Conservation (phyloP, 352 stramenopile species). For the Phytophthora lateralis region DNA sequence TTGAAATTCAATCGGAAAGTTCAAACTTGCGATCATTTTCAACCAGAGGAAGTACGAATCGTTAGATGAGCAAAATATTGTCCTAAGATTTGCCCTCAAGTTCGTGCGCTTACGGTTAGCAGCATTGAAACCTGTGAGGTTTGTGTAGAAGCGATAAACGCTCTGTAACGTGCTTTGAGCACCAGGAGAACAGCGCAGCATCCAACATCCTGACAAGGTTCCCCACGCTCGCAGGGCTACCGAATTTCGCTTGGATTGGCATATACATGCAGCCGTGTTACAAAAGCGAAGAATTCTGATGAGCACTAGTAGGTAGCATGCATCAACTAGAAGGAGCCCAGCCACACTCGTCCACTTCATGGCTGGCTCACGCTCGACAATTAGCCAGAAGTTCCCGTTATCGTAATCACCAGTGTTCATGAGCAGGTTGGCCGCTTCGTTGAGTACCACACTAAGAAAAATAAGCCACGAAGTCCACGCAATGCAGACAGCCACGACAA, state of each 20-base stretch:
- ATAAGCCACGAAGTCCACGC: conserved; percentile 40
- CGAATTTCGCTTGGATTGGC: neutral
- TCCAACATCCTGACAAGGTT: conserved; percentile 1
- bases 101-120: conserved; percentile 16
- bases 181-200: conserved; percentile 1
- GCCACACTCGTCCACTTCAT: conserved; percentile 15
- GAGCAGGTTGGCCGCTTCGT: conserved; percentile 38
- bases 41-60: neutral
- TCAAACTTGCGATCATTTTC: conserved; percentile 9
- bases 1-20: conserved; percentile 4
- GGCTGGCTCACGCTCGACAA: conserved; percentile 9
- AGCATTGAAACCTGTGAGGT: conserved; percentile 29
- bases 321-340: conserved; percentile 15
- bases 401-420: conserved; percentile 44
- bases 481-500: conserved; percentile 20
- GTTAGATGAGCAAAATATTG: neutral
- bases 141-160: conserved; percentile 8
- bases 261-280: neutral
- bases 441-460: conserved; percentile 32
- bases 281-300: conserved; percentile 17
- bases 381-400: conserved; percentile 46
- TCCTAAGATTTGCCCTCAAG: neutral
- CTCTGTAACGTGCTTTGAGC: neutral
- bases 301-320: conserved; percentile 14
- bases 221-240: neutral